phyloP scores from a whole-genome alignment of 1,284 basidiomycete species.

The Coniferiporia weirii region DNA sequence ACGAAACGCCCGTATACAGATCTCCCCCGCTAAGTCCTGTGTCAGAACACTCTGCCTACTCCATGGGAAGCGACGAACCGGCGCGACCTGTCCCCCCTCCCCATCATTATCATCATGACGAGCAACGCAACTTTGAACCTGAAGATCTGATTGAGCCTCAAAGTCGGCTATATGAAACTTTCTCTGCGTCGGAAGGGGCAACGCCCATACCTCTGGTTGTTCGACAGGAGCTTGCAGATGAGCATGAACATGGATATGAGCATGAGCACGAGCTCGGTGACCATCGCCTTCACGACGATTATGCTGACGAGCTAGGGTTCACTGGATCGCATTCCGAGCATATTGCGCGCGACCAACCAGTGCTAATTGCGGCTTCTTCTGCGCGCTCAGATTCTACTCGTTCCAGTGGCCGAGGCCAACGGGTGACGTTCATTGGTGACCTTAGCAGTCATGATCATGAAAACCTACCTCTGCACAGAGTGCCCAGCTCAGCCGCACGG shows the following conservation, averaged over 20 bases:
- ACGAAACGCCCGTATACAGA: background rate
- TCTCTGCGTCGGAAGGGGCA: slow-evolving; percentile 7
- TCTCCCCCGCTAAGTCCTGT: slow-evolving; percentile 1
- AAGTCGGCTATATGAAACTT: slow-evolving; percentile 15
- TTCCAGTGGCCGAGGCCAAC: background rate
- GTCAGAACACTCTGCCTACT: slow-evolving; percentile 2
- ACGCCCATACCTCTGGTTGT: background rate
- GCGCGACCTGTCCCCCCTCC: slow-evolving; percentile 13
- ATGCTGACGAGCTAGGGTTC: slow-evolving; percentile 7
- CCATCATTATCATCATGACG: background rate
- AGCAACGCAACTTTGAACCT: background rate
- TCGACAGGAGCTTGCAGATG: background rate
- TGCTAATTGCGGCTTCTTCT: slow-evolving; percentile 6
- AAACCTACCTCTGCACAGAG: background rate
- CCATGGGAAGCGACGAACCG: background rate
- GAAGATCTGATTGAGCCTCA: slow-evolving; percentile 15
- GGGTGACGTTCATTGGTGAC: slow-evolving; percentile 12
- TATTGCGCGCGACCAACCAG: background rate
- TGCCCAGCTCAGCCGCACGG: background rate
- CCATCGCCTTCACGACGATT: background rate
- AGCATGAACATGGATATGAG: background rate
- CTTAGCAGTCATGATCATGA: background rate
- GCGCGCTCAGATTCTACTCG: slow-evolving; percentile 10
- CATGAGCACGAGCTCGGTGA: background rate
- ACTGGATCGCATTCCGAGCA: slow-evolving; percentile 5